Evolutionary conservation across 2,329 filamentous ascomycete species (phyloP).

Genomic region (Taxawa tesnikishii): DNA sequence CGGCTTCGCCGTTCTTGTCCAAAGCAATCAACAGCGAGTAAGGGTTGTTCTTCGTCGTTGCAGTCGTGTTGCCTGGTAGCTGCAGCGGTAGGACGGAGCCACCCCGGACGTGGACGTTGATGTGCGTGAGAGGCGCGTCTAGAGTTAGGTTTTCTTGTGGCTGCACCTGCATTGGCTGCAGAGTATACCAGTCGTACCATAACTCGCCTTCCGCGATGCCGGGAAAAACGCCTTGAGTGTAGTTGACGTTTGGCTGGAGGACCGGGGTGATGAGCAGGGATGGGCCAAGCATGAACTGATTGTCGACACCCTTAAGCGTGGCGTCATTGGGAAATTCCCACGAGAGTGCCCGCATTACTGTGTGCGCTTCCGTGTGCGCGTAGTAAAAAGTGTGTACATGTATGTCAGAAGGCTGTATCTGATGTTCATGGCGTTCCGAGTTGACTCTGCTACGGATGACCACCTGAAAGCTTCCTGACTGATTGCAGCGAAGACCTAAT

Average conservation of each 20-base stretch:
- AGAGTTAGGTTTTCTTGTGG: constrained; percentile 15
- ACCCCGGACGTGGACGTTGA: constrained; percentile 12
- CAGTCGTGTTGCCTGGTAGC: constrained; percentile 13
- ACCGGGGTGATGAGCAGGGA: constrained; percentile 14
- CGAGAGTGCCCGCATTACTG: constrained; percentile 13
- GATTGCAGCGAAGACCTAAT: constrained; percentile 15
- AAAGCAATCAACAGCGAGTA: constrained; percentile 15
- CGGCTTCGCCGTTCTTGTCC: constrained; percentile 11
- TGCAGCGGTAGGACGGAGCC: constrained; percentile 14
- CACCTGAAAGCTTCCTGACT: constrained; percentile 16
- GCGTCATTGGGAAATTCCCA: constrained; percentile 17
- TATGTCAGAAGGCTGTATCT: constrained; percentile 15
- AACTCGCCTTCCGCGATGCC: constrained; percentile 12
- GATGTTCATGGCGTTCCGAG: constrained; percentile 15
- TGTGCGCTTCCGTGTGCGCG: constrained; percentile 12
- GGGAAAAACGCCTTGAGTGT: constrained; percentile 16
- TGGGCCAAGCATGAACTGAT: constrained; percentile 16
- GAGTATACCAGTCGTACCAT: constrained; percentile 17
- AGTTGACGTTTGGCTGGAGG: constrained; percentile 16
- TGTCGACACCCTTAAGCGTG: constrained; percentile 12
- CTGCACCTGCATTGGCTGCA: constrained; percentile 9
- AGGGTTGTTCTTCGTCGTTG: constrained; percentile 9
- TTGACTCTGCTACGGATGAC: constrained; percentile 13
- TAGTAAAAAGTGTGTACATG: constrained; percentile 16
- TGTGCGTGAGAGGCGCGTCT: constrained; percentile 13